A percentile compares a stretch with the other conserved stretches of the same genome.
Evolutionary conservation across 2,329 filamentous ascomycete species (phyloP).

Genomic region (Madurella fahalii): DNA sequence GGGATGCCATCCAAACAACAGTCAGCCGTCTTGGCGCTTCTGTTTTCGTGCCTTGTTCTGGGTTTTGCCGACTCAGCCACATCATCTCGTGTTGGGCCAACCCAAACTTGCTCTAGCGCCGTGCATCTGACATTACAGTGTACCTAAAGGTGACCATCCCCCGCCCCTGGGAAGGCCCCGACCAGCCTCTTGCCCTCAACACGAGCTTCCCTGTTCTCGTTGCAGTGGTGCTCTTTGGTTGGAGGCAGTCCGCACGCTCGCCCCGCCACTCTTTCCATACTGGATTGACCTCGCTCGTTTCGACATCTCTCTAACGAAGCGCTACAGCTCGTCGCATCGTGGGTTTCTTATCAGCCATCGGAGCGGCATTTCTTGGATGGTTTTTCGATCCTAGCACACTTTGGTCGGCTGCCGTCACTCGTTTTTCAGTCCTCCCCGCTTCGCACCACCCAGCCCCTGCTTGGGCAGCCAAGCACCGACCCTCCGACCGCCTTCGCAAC

Average conservation of each 20-base stretch:
- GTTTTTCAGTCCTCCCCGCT: not conserved
- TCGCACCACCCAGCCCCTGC: not conserved
- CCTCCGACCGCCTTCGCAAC: not conserved
- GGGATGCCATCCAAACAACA: not conserved
- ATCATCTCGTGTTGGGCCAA: constrained; percentile 8
- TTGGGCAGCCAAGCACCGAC: not conserved
- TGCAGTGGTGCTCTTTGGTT: not conserved
- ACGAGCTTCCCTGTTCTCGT: constrained; percentile 9
- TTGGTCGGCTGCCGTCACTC: constrained; percentile 11
- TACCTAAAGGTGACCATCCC: not conserved
- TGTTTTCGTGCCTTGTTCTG: no score
- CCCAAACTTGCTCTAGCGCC: not conserved
- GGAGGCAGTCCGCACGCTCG: not conserved
- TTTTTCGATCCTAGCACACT: not conserved
- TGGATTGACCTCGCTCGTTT: constrained; percentile 7
- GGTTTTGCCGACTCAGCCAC: not conserved
- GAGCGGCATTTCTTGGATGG: not conserved
- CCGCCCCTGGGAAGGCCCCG: not conserved
- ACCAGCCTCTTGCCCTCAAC: constrained; percentile 7
- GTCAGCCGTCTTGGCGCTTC: no score
- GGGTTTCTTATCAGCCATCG: not conserved
- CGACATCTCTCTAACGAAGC: not conserved
- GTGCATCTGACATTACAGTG: not conserved
- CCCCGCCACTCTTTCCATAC: constrained; percentile 3
- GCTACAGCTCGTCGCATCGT: not conserved